Evolutionary conservation across 2,329 filamentous ascomycete species (phyloP), one percentile per base, ranked within the genome.

Genomic region (Albifimbria verrucaria): DNA sequence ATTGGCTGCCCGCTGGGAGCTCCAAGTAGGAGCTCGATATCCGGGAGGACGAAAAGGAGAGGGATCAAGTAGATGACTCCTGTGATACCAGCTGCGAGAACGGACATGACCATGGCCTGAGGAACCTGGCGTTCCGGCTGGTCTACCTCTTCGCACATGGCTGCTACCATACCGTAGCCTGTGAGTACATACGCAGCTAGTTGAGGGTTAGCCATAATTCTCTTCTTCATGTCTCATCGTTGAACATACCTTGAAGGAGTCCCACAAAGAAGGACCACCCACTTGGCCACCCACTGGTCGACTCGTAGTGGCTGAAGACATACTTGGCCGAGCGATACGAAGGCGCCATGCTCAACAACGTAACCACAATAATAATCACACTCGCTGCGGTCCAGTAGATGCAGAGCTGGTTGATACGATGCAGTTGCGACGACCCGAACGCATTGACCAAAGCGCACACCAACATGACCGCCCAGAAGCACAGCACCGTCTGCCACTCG

Each of bases 1-100:
- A 93, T 88, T 1, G 90, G 89, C 62, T 92, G 89, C 9, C 86
- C 86, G 53, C 85, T 90, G 21, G 86, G 79, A 15, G 88, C 86
- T 2, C 71, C 68, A 24, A 89, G 81, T 17, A 92, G 79, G 46
- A 75, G 69, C 56, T 82, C 62, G 7, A 92, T 80, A 48, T 88
- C 79, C 0, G 89, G 88, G 24, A 92, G 76, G 32, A 91, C 86
- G 67, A 92, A 92, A 23, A 92, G 78, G 57, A 93, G 79, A 0
- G 88, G 88, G 43, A 92, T 81, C 15, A 92, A 69, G 68, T 89
- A 92, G 58, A 73, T 52, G 57, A 73, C 78, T 26, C 86, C 86
- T 2, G 86, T 88, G 47, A 83, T 69, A 43, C 83, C 83, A 39
- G 86, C 86, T 36, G 88, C 88, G 26, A 72, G 68, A 45, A 88